Evolutionary conservation across 2,329 filamentous ascomycete species (phyloP).

Genomic region (Phialophora chinensis): DNA sequence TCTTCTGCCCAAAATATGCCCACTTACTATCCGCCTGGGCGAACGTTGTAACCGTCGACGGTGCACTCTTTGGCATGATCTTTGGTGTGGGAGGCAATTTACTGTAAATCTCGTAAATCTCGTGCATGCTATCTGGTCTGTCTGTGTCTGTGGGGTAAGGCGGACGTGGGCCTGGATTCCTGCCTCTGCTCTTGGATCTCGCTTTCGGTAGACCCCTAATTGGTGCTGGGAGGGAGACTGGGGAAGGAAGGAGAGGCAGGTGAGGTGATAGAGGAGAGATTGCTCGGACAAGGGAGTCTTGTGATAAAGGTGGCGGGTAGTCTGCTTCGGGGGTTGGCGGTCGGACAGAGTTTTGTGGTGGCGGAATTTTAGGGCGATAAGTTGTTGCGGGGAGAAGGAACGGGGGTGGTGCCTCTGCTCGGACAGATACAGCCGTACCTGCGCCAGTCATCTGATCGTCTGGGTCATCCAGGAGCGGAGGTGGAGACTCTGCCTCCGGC

Average conservation of each 20-base stretch:
- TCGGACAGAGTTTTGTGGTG: not conserved
- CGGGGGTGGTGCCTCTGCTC: not conserved
- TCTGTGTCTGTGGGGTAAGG: not conserved
- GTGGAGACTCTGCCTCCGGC: constrained; percentile 32
- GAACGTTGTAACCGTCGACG: constrained; percentile 20
- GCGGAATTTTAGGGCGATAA: not conserved
- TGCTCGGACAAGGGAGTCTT: not conserved
- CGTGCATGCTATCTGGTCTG: constrained; percentile 26
- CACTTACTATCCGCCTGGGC: constrained; percentile 30
- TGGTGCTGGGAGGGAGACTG: not conserved
- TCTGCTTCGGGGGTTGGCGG: constrained; percentile 13
- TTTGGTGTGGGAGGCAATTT: constrained; percentile 13
- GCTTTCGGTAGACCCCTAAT: not conserved
- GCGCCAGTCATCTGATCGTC: not conserved
- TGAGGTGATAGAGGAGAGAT: constrained; percentile 11
- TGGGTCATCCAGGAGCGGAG: constrained; percentile 23
- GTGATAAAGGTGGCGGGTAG: constrained; percentile 18
- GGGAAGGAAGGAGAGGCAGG: constrained; percentile 15
- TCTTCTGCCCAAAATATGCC: constrained; percentile 27
- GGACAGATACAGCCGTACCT: not conserved
- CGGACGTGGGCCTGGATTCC: not conserved
- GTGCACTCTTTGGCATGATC: constrained; percentile 14
- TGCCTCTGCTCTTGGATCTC: not conserved
- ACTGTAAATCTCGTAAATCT: constrained; percentile 32
- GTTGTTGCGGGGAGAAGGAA: not conserved